Percentiles rank a stretch among this genome's conserved stretches.
These are phyloP conservation scores for Penicillium oxalicum DNA, from an alignment of 2,329 filamentous ascomycete species.

Conservation along the genomic window DNA sequence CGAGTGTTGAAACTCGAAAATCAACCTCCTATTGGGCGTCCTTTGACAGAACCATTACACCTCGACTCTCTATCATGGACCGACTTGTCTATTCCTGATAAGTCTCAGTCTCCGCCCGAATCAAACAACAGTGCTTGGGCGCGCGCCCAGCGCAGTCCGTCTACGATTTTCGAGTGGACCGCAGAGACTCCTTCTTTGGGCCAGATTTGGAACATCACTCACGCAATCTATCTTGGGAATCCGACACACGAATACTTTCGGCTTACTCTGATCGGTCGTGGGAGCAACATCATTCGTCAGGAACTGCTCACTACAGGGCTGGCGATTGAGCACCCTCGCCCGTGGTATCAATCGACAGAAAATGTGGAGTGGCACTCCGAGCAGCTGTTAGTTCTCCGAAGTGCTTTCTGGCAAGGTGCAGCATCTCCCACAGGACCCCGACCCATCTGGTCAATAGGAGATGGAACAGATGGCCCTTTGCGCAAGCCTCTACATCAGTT, in stretches of 20 bases:
- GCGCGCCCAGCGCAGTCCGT: constrained; percentile 41
- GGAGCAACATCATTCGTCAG: constrained; percentile 31
- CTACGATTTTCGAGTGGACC: constrained; percentile 39
- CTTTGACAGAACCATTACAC: constrained; percentile 37
- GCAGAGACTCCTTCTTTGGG: constrained; percentile 37
- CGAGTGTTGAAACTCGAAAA: constrained; percentile 32
- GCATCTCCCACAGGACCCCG: constrained; percentile 62
- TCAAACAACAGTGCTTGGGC: constrained; percentile 37
- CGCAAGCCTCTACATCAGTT: constrained; percentile 23
- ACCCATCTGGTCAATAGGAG: constrained; percentile 54
- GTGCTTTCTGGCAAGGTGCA: constrained; percentile 64
- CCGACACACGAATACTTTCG: constrained; percentile 43
- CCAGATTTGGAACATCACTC: constrained; percentile 45
- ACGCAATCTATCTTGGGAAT: constrained; percentile 41
- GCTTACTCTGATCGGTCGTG: constrained; percentile 34
- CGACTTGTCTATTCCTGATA: constrained; percentile 25
- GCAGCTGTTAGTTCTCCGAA: constrained; percentile 47
- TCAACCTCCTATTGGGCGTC: constrained; percentile 23
- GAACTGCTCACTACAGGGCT: constrained; percentile 37
- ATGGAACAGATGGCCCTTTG: constrained; percentile 27
- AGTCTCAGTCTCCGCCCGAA: constrained; percentile 14
- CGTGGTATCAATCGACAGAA: constrained; percentile 15
- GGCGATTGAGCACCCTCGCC: constrained; percentile 20
- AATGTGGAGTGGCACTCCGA: constrained; percentile 15
- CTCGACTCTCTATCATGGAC: constrained; percentile 34